Evolutionary conservation across 2,329 filamentous ascomycete genomes (phyloP).

Genomic region (Coleophoma crateriformis): DNA sequence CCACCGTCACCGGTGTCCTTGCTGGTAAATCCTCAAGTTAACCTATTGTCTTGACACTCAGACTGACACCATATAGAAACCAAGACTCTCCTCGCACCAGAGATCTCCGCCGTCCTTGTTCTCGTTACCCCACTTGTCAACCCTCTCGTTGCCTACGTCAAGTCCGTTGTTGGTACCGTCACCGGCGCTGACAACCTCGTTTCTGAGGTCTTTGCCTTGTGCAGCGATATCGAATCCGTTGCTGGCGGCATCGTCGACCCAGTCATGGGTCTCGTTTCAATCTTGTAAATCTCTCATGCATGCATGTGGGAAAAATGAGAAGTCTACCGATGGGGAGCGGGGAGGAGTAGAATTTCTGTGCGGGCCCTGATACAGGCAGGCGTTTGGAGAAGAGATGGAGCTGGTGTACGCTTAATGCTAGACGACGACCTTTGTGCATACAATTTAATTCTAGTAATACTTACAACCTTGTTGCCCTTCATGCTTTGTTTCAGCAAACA

Average conservation of each 20-base stretch:
- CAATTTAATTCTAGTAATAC: too few species aligned
- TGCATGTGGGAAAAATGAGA: not conserved
- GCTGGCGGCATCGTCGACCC: not conserved
- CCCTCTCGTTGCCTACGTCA: constrained; percentile 4
- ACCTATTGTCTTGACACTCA: too few species aligned
- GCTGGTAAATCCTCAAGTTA: not conserved
- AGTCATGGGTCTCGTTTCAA: not conserved
- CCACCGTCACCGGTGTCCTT: not conserved
- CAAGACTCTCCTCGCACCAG: constrained; percentile 1
- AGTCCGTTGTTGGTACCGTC: not conserved
- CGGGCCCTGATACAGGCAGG: too few species aligned
- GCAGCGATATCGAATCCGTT: not conserved
- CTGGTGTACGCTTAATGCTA: too few species aligned
- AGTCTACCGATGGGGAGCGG: too few species aligned
- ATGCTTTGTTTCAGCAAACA: too few species aligned
- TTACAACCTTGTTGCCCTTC: too few species aligned
- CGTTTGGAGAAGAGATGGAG: too few species aligned
- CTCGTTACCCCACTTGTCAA: constrained; percentile 5
- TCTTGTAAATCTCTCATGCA: not conserved
- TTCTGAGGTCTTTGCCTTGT: not conserved
- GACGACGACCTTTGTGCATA: too few species aligned
- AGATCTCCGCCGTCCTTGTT: constrained; percentile 3
- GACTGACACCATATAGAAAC: constrained; percentile 1
- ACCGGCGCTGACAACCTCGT: constrained; percentile 2
- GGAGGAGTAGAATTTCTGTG: too few species aligned